phyloP scores from a whole-genome alignment of 495 filamentous ascomycete genomes.

The Pseudoneurospora amorphoporcata region DNA sequence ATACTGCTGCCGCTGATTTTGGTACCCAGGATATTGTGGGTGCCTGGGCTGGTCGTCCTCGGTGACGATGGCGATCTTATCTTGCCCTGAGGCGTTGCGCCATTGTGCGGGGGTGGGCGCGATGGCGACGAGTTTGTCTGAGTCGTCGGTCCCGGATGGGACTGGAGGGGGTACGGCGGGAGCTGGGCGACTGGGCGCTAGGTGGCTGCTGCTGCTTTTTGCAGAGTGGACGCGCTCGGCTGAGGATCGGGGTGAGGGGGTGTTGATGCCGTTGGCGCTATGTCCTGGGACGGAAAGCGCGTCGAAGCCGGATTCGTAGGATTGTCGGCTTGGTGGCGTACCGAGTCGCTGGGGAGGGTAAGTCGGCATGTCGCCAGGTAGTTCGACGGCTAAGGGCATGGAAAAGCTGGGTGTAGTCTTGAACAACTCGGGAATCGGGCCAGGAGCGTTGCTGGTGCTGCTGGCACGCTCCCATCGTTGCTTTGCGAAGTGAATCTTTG shows the following conservation, averaged over 20 bases:
- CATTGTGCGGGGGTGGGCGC: conserved; percentile 45
- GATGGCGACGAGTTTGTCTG: conserved; percentile 37
- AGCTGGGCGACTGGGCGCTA: conserved; percentile 17
- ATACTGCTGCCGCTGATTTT: conserved; percentile 19
- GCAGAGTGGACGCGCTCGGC: conserved; percentile 26
- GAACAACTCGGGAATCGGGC: conserved; percentile 19
- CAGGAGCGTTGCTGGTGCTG: neutral
- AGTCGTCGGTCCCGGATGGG: conserved; percentile 22
- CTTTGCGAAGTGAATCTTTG: conserved; percentile 64
- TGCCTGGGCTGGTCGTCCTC: conserved; percentile 47
- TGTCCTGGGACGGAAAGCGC: conserved; percentile 22
- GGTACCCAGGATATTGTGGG: conserved; percentile 16
- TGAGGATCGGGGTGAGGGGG: conserved; percentile 35
- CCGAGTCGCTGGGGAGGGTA: conserved; percentile 16
- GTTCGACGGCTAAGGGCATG: conserved; percentile 34
- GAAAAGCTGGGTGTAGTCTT: conserved; percentile 25
- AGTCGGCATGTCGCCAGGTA: conserved; percentile 35
- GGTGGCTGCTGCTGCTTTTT: conserved; percentile 18
- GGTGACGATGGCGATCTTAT: conserved; percentile 52
- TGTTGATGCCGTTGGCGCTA: conserved; percentile 8
- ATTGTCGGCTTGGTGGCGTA: conserved; percentile 30
- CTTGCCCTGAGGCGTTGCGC: conserved; percentile 34
- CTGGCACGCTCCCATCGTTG: conserved; percentile 29
- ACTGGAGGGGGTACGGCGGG: conserved; percentile 24
- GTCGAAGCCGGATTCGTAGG: conserved; percentile 38